Base-by-base conservation (phyloP, 1,139 yeast genomes). In the Yamadazyma epiphylla region DNA sequence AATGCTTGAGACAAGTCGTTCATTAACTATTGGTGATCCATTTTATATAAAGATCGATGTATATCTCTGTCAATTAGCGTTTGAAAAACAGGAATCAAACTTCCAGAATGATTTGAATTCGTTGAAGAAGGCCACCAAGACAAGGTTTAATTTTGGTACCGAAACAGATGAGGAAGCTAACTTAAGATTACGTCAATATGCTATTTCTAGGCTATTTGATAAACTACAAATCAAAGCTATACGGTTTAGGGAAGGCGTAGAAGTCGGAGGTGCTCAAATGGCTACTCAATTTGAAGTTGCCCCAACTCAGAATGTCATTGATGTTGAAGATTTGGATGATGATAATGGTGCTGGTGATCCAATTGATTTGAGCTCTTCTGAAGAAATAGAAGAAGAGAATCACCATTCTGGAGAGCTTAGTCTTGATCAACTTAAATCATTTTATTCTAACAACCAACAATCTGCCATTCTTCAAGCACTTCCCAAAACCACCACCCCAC, bases 11-110 rank as follows among this genome's bases (percentile, higher is more conserved):
- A 64, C 70, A 1, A 74, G 68, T 13, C 58, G 66, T 11, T 51
- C 80, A 25, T 53, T 88, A 19, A 70, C 84, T 5, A 75, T 81
- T 2, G 97, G 96, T 4, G 94, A 82, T 44, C 66, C 77, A 4
- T 76, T 84, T 42, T 64, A 74, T 28, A 57, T 84, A 2, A 85
- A 78, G 43, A 55, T 85, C 7, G 80, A 80, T 44, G 74, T 84
- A 36, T 80, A 56, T 47, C 49, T 88, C 22, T 69, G 72, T 4
- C 64, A 72, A 8, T 42, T 56, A 2, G 77, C 81, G 0, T 84
- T 86, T 46, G 57, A 55, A 24, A 28, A 44, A 32, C 30, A 33
- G 10, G 37, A 42, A 20, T 13, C 27, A 2, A 39, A 33, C 14
- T 12, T 16, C 16, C 22, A 28, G n/a, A 39, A 38, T 20, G 41